Conservation (phyloP, 176 grass and related monocot species). For the Oryza meyeriana region DNA sequence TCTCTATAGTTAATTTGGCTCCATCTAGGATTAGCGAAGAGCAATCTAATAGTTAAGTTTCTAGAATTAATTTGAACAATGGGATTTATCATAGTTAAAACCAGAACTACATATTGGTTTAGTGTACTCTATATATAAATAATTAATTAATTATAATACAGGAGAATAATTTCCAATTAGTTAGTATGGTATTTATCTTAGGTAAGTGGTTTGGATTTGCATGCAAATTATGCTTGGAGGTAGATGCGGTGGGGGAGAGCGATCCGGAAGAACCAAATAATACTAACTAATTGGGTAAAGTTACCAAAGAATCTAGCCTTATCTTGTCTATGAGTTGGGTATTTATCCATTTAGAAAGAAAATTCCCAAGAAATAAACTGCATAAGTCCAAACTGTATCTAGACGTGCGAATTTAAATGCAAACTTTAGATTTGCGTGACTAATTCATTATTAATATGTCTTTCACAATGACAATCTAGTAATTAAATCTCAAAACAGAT, state of each 20-base stretch:
- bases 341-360: neutral
- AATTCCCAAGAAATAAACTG: neutral
- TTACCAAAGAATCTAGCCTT: neutral
- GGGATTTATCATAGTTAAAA: neutral
- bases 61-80: neutral
- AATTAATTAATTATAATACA: neutral
- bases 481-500: constrained; percentile 20
- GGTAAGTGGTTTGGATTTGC: neutral
- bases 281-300: neutral
- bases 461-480: neutral
- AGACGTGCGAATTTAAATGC: neutral
- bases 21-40: neutral
- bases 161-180: neutral
- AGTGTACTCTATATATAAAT: neutral
- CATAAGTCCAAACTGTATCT: neutral
- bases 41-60: neutral
- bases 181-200: no score
- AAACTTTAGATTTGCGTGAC: neutral
- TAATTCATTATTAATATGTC: neutral
- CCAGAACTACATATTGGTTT: neutral
- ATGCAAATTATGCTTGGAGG: neutral
- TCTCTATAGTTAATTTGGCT: neutral
- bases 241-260: no score
- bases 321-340: neutral
- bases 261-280: no score